phyloP scores from a whole-genome alignment of 176 grass and related monocot genomes.

The Oropetium thomaeum region DNA sequence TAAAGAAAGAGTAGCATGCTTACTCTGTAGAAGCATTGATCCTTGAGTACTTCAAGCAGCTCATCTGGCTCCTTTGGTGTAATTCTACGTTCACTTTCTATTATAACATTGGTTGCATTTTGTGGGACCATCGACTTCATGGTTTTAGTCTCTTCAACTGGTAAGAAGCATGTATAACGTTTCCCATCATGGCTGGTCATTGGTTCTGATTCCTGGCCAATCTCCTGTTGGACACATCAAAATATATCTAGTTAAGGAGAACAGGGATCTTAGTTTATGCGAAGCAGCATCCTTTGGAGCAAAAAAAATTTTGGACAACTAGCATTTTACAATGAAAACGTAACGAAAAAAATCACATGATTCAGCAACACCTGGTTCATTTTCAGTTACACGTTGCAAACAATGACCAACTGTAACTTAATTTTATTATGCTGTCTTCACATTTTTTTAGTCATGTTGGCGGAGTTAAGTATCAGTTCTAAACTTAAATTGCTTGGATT shows the following conservation, averaged over 20 bases:
- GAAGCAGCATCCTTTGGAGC: not conserved
- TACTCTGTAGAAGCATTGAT: constrained; percentile 87
- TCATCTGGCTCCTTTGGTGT: constrained; percentile 89
- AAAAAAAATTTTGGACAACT: not conserved
- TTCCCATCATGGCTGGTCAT: constrained; percentile 76
- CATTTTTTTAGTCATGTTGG: not conserved
- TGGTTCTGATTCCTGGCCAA: constrained; percentile 62
- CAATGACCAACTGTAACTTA: not conserved
- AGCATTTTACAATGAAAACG: not conserved
- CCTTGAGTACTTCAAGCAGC: constrained; percentile 77
- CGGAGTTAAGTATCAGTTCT: not conserved
- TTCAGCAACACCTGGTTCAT: not conserved
- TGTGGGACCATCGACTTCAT: constrained; percentile 63
- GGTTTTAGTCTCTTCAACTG: constrained; percentile 70
- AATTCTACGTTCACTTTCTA: constrained; percentile 80
- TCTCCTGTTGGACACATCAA: constrained; percentile 54
- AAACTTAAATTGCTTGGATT: not conserved
- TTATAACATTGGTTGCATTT: constrained; percentile 74
- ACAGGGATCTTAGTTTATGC: constrained; percentile 6
- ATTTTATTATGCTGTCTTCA: not conserved
- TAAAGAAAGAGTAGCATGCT: constrained; percentile 18
- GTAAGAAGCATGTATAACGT: constrained; percentile 75
- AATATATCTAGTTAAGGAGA: not conserved
- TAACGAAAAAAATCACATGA: not conserved
- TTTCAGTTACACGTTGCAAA: not conserved